phyloP scores from a whole-genome alignment of 495 filamentous ascomycete species.

The Thozetella sp. region DNA sequence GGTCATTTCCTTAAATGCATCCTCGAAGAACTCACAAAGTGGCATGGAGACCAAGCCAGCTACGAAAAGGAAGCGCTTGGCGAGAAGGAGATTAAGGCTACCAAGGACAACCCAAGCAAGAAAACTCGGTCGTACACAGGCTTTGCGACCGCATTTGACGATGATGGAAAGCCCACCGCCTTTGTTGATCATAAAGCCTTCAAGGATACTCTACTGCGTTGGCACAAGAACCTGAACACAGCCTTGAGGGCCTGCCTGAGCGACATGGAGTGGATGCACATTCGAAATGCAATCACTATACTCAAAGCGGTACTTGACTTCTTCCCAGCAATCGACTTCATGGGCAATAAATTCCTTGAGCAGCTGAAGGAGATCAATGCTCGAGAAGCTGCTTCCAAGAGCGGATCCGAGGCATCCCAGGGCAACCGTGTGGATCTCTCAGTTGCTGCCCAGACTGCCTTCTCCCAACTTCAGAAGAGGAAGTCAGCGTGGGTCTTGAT shows the following conservation, averaged over 20 bases:
- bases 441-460: constrained; percentile 81
- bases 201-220: constrained; percentile 80
- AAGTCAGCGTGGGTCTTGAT: constrained; percentile 84
- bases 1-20: constrained; percentile 85
- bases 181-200: constrained; percentile 86
- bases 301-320: constrained; percentile 75
- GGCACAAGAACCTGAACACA: constrained; percentile 77
- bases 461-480: constrained; percentile 78
- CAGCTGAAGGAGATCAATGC: constrained; percentile 73
- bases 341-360: constrained; percentile 70
- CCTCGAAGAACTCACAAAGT: constrained; percentile 73
- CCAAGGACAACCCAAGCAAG: constrained; percentile 34
- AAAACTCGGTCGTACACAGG: constrained; percentile 38
- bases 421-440: constrained; percentile 79
- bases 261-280: constrained; percentile 93
- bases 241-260: constrained; percentile 79
- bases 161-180: constrained; percentile 62
- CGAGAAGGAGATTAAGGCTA: constrained; percentile 71
- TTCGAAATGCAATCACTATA: constrained; percentile 92
- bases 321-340: constrained; percentile 89
- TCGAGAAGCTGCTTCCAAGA: constrained; percentile 61
- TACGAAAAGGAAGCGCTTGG: constrained; percentile 81
- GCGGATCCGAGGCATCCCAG: constrained; percentile 67
- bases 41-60: constrained; percentile 75
- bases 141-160: constrained; percentile 63